Evolutionary conservation across 2,329 filamentous ascomycete species (phyloP).

Genomic region (Paecilomyces variotii): DNA sequence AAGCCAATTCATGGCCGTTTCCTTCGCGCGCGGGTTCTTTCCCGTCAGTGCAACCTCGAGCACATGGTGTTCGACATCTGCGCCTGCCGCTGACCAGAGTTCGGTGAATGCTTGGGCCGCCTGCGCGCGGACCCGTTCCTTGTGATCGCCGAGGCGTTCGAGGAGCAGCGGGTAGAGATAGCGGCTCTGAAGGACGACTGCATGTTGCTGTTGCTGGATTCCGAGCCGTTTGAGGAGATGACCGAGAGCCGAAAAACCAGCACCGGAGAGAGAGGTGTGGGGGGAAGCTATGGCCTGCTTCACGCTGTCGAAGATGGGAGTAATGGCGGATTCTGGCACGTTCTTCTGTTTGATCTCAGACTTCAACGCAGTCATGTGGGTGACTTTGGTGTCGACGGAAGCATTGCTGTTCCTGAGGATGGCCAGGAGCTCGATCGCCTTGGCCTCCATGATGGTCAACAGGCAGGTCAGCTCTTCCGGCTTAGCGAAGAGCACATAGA

Average conservation of each 20-base stretch:
- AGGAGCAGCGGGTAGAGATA: constrained; percentile 66
- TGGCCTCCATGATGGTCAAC: constrained; percentile 45
- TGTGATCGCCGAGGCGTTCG: constrained; percentile 79
- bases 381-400: constrained; percentile 62
- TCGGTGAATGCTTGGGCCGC: constrained; percentile 70
- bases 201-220: constrained; percentile 70
- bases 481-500: constrained; percentile 12
- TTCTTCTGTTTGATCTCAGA: constrained; percentile 88
- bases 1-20: constrained; percentile 77
- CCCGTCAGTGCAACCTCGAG: constrained; percentile 70
- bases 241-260: constrained; percentile 78
- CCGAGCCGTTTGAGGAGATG: constrained; percentile 80
- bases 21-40: constrained; percentile 77
- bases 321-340: constrained; percentile 65
- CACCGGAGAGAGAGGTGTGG: constrained; percentile 68
- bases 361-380: constrained; percentile 66
- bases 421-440: constrained; percentile 46
- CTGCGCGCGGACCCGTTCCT: constrained; percentile 72
- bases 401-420: constrained; percentile 55
- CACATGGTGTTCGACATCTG: constrained; percentile 72
- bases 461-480: constrained; percentile 4
- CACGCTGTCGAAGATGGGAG: constrained; percentile 73
- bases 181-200: constrained; percentile 60
- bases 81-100: constrained; percentile 60
- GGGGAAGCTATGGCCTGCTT: constrained; percentile 66